A percentile compares a stretch with the other conserved stretches of the same genome.
Evolutionary conservation across 805 yeast genomes (phyloP).

Genomic region (Debaryomyces prosopidis): DNA sequence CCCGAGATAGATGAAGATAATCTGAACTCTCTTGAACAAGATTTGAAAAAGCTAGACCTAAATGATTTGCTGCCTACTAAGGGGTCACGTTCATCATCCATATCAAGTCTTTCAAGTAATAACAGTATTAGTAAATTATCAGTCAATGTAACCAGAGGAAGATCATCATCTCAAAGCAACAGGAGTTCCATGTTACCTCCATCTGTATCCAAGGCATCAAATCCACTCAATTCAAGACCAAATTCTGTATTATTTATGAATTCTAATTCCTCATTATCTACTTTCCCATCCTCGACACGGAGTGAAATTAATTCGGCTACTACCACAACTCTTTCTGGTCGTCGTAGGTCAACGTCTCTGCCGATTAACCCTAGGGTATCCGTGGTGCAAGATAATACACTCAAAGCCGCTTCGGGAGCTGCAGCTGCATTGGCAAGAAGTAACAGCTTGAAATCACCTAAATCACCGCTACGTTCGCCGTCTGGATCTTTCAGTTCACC

Average conservation of each 20-base stretch:
- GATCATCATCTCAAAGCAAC: conserved; percentile 8
- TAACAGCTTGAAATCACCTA: conserved; percentile 6
- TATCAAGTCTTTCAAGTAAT: conserved; percentile 22
- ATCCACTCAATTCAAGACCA: conserved; percentile 17
- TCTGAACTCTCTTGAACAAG: conserved; percentile 5
- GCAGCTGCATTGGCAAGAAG: conserved; percentile 29
- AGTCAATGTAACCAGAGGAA: conserved; percentile 9
- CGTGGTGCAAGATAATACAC: not conserved
- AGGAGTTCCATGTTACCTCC: conserved; percentile 12
- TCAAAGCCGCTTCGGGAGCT: conserved; percentile 31
- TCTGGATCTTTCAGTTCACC: conserved; percentile 13
- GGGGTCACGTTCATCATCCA: conserved; percentile 27
- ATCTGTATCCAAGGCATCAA: conserved; percentile 3
- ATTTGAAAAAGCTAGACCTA: conserved; percentile 17
- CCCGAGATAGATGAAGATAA: not conserved
- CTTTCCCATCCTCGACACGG: conserved; percentile 2
- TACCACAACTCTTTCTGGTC: conserved; percentile 14
- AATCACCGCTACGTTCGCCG: conserved; percentile 17
- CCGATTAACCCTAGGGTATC: conserved; percentile 16
- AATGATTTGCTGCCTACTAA: conserved; percentile 11
- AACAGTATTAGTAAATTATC: conserved; percentile 16
- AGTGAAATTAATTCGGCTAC: conserved; percentile 6
- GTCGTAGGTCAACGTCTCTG: conserved; percentile 40
- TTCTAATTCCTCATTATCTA: conserved; percentile 14
- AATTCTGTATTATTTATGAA: conserved; percentile 27